Evolutionary conservation across 805 yeast species (phyloP).

Genomic region (Crinitomyces ghanaensis): DNA sequence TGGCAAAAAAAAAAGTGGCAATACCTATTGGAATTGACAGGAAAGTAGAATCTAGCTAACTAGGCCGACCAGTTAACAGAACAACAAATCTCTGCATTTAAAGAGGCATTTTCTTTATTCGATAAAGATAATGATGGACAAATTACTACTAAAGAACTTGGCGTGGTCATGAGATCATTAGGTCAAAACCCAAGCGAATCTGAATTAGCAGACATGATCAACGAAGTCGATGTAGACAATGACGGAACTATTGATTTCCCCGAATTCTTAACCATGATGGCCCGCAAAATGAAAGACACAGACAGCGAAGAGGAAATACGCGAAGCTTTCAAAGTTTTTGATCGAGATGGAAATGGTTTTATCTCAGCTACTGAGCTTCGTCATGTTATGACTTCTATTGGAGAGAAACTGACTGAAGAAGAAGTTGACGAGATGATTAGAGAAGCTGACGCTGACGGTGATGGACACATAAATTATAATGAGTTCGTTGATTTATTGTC

Average conservation of each 20-base stretch:
- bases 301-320: conserved; percentile 95
- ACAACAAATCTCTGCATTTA: conserved; percentile 93
- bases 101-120: conserved; percentile 93
- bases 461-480: conserved; percentile 93
- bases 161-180: conserved; percentile 97
- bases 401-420: conserved; percentile 91
- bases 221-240: conserved; percentile 92
- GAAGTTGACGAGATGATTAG: conserved; percentile 96
- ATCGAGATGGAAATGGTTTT: conserved; percentile 86
- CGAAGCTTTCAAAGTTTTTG: conserved; percentile 97
- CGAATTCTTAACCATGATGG: conserved; percentile 77
- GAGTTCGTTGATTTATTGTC: conserved; percentile 89
- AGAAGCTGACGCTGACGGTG: conserved; percentile 76
- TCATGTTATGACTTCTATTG: conserved; percentile 94
- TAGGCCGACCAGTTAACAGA: conserved; percentile 80
- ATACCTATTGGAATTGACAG: too few relatives aligned
- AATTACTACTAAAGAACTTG: conserved; percentile 89
- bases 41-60: too few relatives aligned
- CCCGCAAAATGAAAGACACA: conserved; percentile 88
- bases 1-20: too few relatives aligned
- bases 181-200: conserved; percentile 96
- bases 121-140: conserved; percentile 97
- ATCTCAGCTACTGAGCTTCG: conserved; percentile 94
- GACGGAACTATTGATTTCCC: conserved; percentile 82
- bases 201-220: conserved; percentile 92